Base-by-base conservation (phyloP, 2,329 filamentous ascomycete genomes). In the Tolypocladium sp. region DNA sequence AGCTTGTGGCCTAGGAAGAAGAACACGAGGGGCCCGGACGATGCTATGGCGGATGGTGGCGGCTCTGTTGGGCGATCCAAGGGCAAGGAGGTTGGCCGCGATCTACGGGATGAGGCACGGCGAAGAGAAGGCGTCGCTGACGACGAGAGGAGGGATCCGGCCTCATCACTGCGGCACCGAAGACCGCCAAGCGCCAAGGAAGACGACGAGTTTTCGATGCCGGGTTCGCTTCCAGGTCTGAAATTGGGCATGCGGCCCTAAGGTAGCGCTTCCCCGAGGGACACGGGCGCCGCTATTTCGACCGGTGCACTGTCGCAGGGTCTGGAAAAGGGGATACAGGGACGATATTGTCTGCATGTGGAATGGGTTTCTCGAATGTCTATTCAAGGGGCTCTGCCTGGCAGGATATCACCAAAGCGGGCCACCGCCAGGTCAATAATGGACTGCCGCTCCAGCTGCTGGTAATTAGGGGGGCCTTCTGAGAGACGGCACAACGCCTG, bases 1-100 rank as follows among this genome's bases (percentile, higher is more conserved):
- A 91, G 85, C 65, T 70, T 94, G 60, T 95, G 91, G 91, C 91
- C 91, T 1, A 78, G 90, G 54, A 93, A 92, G 77, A 88, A 86
- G 76, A 95, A 92, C 66, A 92, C 90, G 0, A 78, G 90, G 33
- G 90, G 89, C 5, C 88, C 87, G 1, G 87, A 87, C 25, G 85
- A 88, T 27, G 73, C 74, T 4, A 72, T 80, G 37, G 73, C 77
- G 6, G 80, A 80, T 42, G 73, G 70, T 44, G 71, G 70, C n/a
- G 70, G 73, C 5, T 82, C 82, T 10, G 72, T 80, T n/a, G 75
- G 80, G 52, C 79, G 82, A 56, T 65, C 72, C 7, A 84, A 81
- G 67, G 80, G 82, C 22, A 81, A 79, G 54, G 83, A 86, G 38
- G 69, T 78, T 17, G 74, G 76, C 22, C 77, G 76, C 40, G 81